A percentile compares a stretch with the other conserved stretches of the same genome.
phyloP scores from a whole-genome alignment of 176 grass and related monocot genomes.

The Typha latifolia region DNA sequence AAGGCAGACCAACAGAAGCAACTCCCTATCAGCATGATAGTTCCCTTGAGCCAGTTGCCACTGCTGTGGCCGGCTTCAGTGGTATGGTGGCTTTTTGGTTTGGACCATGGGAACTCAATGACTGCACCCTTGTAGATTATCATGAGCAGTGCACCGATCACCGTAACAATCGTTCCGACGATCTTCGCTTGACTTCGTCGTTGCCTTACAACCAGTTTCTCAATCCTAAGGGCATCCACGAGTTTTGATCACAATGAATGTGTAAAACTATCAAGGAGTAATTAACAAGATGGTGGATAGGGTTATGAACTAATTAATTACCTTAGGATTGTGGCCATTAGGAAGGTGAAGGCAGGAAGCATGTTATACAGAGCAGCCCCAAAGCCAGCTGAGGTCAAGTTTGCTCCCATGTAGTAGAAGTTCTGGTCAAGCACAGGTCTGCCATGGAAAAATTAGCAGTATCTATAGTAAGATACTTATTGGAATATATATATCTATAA shows the following conservation, averaged over 20 bases:
- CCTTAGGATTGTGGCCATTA: conserved; percentile 52
- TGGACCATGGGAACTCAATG: conserved; percentile 64
- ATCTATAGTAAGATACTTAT: not conserved
- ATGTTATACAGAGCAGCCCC: conserved; percentile 68
- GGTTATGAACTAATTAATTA: conserved; percentile 6
- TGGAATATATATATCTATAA: not conserved
- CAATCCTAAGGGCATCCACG: conserved; percentile 28
- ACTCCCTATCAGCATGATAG: conserved; percentile 39
- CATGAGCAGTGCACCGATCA: conserved; percentile 86
- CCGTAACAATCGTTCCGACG: conserved; percentile 42
- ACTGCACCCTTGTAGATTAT: conserved; percentile 65
- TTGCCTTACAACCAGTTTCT: conserved; percentile 53
- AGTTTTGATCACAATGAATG: not conserved
- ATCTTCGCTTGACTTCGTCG: conserved; percentile 83
- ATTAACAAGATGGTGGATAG: not conserved
- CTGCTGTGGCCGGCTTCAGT: not conserved
- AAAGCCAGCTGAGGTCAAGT: conserved; percentile 61
- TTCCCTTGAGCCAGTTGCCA: conserved; percentile 52
- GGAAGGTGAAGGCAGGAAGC: conserved; percentile 70
- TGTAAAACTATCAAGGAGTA: not conserved
- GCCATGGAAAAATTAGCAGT: not conserved
- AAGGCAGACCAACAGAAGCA: conserved; percentile 70
- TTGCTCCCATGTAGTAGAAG: conserved; percentile 63
- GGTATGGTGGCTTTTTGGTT: conserved; percentile 26
- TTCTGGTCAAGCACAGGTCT: conserved; percentile 91